A percentile compares a stretch with the other conserved stretches of the same genome.
Conservation (phyloP, 2,329 filamentous ascomycete genomes). For the Mycocentrospora acerina region DNA sequence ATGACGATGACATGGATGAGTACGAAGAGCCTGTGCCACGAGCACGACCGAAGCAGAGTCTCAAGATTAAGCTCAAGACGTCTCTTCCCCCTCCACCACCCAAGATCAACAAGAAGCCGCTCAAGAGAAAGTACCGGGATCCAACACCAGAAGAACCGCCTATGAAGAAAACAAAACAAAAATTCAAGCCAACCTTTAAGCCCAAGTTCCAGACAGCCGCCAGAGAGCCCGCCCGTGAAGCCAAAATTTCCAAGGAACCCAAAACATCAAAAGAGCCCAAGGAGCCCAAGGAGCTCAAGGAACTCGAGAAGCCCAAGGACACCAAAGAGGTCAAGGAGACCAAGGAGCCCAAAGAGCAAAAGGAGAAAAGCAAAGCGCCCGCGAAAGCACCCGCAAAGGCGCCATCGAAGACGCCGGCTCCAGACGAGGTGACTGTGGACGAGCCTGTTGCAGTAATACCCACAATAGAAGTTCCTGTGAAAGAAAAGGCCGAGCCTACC, state of each 20-base stretch:
- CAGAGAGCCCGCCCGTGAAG: too few relatives aligned
- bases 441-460: conserved; percentile 15
- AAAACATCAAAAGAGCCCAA: conserved; percentile 19
- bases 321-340: conserved; percentile 13
- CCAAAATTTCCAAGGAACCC: conserved; percentile 8
- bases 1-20: conserved; percentile 40
- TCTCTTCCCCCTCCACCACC: conserved; percentile 5
- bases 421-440: conserved; percentile 32
- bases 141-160: conserved; percentile 30
- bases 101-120: conserved; percentile 24
- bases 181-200: conserved; percentile 16
- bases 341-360: conserved; percentile 18
- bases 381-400: conserved; percentile 22
- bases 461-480: conserved; percentile 24
- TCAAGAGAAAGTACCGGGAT: conserved; percentile 32
- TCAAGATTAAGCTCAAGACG: conserved; percentile 35
- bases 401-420: conserved; percentile 23
- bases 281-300: conserved; percentile 9
- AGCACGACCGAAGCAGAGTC: conserved; percentile 26
- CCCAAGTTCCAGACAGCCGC: too few relatives aligned
- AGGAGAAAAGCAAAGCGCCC: conserved; percentile 25
- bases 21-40: conserved; percentile 41
- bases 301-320: conserved; percentile 13
- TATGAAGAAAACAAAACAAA: conserved; percentile 34
- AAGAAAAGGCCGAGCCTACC: conserved; percentile 24